Conservation (phyloP, 192 early-diverging fungal genomes). For the Thoreauomyces humboldtii region DNA sequence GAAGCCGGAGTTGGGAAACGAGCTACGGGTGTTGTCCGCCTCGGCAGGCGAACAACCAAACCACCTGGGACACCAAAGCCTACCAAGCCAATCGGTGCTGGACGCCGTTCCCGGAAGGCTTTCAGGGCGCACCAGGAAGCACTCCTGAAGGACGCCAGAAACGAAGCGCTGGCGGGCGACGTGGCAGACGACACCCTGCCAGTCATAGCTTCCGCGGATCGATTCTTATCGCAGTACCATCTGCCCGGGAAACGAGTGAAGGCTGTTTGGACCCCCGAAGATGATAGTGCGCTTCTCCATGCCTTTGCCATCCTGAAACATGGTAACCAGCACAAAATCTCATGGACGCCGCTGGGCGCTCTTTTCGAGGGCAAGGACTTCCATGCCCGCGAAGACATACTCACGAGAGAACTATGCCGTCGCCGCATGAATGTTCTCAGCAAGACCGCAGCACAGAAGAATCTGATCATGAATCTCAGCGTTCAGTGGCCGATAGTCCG, state of each 20-base stretch:
- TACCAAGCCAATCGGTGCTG: too few relatives aligned
- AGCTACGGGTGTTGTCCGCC: too few relatives aligned
- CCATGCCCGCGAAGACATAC: neutral
- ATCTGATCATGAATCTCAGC: conserved; percentile 23
- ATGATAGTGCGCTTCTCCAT: conserved; percentile 32
- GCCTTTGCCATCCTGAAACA: conserved; percentile 32
- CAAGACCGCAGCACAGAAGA: conserved; percentile 15
- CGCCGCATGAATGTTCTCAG: conserved; percentile 19
- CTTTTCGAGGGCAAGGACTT: neutral
- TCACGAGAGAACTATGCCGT: conserved; percentile 15
- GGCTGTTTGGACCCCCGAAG: conserved; percentile 23
- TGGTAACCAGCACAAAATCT: conserved; percentile 9
- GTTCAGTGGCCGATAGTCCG: conserved; percentile 29
- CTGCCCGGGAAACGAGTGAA: conserved; percentile 15
- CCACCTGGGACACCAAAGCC: too few relatives aligned
- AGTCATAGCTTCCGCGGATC: conserved; percentile 21
- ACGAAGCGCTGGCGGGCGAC: too few relatives aligned
- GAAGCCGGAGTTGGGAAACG: too few relatives aligned
- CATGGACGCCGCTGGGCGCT: conserved; percentile 31
- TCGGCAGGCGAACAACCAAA: neutral
- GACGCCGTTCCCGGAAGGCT: too few relatives aligned
- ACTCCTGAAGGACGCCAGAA: too few relatives aligned
- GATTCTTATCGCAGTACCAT: conserved; percentile 21
- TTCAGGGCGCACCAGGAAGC: too few relatives aligned
- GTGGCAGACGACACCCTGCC: conserved; percentile 15